Conservation (phyloP, 2,329 filamentous ascomycete genomes). For the Fusarium circinatum region DNA sequence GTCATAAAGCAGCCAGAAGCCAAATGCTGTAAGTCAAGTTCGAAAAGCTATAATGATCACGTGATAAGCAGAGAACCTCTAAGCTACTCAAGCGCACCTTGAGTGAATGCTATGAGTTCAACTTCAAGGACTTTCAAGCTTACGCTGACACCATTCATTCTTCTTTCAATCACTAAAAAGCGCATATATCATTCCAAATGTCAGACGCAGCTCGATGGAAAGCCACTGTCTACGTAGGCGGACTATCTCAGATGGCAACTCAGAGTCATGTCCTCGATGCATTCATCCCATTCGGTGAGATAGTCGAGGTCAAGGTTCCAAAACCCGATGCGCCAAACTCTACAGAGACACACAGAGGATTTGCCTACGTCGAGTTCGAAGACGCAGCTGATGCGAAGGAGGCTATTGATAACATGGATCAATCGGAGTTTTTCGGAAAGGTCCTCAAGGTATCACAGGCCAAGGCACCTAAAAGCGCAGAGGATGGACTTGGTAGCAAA, state of each 20-base stretch:
- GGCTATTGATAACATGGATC: conserved; percentile 99
- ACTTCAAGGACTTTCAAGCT: conserved; percentile 11
- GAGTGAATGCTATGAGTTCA: conserved; percentile 15
- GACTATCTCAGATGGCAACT: conserved; percentile 83
- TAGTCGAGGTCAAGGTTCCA: conserved; percentile 88
- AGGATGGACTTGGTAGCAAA: conserved; percentile 90
- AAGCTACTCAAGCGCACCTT: conserved; percentile 5
- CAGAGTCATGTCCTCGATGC: conserved; percentile 82
- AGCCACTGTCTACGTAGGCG: conserved; percentile 91
- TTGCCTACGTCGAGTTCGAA: conserved; percentile 97
- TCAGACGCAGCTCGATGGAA: conserved; percentile 86
- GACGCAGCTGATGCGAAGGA: conserved; percentile 86
- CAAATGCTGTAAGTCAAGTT: conserved; percentile 7
- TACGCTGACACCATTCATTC: neutral
- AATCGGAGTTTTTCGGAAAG: conserved; percentile 91
- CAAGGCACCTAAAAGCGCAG: conserved; percentile 88
- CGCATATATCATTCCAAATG: conserved; percentile 61
- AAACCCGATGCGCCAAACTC: conserved; percentile 86
- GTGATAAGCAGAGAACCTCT: conserved; percentile 30
- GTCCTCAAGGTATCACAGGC: conserved; percentile 92
- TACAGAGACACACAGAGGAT: conserved; percentile 85
- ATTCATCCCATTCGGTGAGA: conserved; percentile 97
- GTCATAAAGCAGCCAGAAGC: neutral
- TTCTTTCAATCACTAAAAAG: neutral
- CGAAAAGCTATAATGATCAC: conserved; percentile 13